phyloP scores from a whole-genome alignment of 768 basidiomycete species.

The Pilatotrama ljubarskyi region DNA sequence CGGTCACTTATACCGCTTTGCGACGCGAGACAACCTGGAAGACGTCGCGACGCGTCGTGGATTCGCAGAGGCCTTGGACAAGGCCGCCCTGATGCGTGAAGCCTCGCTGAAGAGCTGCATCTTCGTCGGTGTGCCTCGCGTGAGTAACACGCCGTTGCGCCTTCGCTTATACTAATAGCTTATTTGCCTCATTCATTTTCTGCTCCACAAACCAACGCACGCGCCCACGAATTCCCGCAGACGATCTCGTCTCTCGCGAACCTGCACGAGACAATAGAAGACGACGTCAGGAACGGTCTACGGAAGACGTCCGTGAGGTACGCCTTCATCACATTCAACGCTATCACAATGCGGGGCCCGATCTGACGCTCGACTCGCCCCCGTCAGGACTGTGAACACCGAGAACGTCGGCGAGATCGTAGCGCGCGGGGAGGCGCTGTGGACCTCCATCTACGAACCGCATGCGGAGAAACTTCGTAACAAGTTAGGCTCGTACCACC shows the following conservation, averaged over 20 bases:
- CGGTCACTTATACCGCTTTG: constrained; percentile 80
- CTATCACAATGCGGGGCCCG: not conserved
- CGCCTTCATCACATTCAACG: not conserved
- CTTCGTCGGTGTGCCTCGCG: constrained; percentile 85
- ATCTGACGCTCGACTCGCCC: constrained; percentile 1
- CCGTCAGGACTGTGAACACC: constrained; percentile 53
- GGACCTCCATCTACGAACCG: constrained; percentile 87
- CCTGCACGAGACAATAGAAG: constrained; percentile 73
- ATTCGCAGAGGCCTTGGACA: constrained; percentile 60
- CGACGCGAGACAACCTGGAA: constrained; percentile 50
- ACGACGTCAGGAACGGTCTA: constrained; percentile 75
- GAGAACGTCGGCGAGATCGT: constrained; percentile 70
- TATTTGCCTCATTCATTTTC: not conserved
- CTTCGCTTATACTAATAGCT: not conserved
- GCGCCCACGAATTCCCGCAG: constrained; percentile 37
- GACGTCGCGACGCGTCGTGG: constrained; percentile 42
- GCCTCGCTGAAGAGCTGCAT: constrained; percentile 86
- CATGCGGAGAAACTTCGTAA: constrained; percentile 86
- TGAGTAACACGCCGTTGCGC: constrained; percentile 31
- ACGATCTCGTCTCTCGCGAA: constrained; percentile 82
- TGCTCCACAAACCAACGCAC: constrained; percentile 2
- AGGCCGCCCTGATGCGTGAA: constrained; percentile 86
- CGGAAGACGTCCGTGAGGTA: constrained; percentile 69
- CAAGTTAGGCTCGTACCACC: constrained; percentile 87
- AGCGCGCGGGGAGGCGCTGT: constrained; percentile 68